phyloP scores from a whole-genome alignment of 1,284 basidiomycete species.

The Microbotryum intermedium region DNA sequence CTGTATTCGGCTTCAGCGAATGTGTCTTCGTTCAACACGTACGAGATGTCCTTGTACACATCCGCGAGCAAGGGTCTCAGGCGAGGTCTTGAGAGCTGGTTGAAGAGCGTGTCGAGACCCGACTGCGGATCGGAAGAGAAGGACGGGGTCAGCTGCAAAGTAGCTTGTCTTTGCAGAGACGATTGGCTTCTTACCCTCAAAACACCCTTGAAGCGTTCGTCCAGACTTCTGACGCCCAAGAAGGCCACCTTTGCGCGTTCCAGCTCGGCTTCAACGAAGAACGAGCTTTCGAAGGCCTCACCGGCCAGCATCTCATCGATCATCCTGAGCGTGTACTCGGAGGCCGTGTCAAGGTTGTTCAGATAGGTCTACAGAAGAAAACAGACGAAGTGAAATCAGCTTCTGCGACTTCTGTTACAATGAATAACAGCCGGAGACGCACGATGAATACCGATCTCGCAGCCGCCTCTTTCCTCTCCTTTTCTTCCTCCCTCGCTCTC shows the following conservation, averaged over 20 bases:
- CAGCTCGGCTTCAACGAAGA: conserved; percentile 57
- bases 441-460: conserved; percentile 70
- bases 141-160: conserved; percentile 17
- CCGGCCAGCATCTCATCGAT: conserved; percentile 58
- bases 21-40: conserved; percentile 77
- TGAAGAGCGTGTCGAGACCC: conserved; percentile 88
- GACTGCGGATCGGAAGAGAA: conserved; percentile 44
- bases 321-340: conserved; percentile 73
- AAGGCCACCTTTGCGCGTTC: conserved; percentile 45
- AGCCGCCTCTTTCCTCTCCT: conserved; percentile 68
- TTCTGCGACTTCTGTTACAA: background rate
- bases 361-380: conserved; percentile 56
- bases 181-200: conserved; percentile 55
- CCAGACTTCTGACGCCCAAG: conserved; percentile 48
- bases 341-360: conserved; percentile 81
- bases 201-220: conserved; percentile 58
- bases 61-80: conserved; percentile 74
- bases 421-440: conserved; percentile 37
- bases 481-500: conserved; percentile 39
- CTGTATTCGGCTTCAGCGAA: conserved; percentile 76
- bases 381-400: background rate
- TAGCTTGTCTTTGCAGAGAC: background rate
- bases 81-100: conserved; percentile 76
- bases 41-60: conserved; percentile 79
- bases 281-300: conserved; percentile 53